A percentile compares a stretch with the other conserved stretches of the same genome.
Evolutionary conservation across 257 asterid genomes (phyloP).

Genomic region (Jaltomata sinuosa): DNA sequence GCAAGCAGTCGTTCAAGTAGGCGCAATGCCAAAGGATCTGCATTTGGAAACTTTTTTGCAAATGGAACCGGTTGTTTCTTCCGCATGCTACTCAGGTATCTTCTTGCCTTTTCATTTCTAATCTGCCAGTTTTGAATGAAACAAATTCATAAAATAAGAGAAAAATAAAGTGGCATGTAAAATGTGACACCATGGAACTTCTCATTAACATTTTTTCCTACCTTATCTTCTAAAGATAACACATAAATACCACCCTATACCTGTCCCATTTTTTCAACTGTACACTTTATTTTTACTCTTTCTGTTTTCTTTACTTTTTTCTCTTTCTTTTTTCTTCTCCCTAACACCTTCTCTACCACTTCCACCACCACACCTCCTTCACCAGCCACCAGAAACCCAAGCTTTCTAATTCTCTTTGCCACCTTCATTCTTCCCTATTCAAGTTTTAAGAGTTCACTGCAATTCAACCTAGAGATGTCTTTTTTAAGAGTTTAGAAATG

Average conservation of each 20-base stretch:
- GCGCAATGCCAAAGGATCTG: conserved; percentile 77
- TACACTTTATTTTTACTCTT: not conserved
- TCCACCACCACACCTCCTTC: not conserved
- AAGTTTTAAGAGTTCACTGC: not conserved
- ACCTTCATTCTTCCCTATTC: not conserved
- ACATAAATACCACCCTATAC: not conserved
- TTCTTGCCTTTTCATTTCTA: conserved; percentile 96
- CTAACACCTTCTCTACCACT: not conserved
- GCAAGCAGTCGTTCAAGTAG: conserved; percentile 75
- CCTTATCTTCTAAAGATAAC: not conserved
- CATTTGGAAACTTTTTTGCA: conserved; percentile 65
- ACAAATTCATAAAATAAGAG: not conserved
- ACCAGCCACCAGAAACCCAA: not conserved
- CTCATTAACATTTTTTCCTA: not conserved
- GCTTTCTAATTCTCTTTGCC: not conserved
- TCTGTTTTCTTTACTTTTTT: not conserved
- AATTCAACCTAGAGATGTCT: not conserved
- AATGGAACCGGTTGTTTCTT: conserved; percentile 76
- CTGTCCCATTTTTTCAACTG: not conserved
- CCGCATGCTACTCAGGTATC: conserved; percentile 87
- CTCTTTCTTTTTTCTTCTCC: not conserved
- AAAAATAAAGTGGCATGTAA: not conserved
- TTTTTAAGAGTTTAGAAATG: not conserved
- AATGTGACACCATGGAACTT: not conserved
- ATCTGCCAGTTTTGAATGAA: conserved; percentile 57